Conservation (phyloP, 75 land plant species). For the Pinus albicaulis region DNA sequence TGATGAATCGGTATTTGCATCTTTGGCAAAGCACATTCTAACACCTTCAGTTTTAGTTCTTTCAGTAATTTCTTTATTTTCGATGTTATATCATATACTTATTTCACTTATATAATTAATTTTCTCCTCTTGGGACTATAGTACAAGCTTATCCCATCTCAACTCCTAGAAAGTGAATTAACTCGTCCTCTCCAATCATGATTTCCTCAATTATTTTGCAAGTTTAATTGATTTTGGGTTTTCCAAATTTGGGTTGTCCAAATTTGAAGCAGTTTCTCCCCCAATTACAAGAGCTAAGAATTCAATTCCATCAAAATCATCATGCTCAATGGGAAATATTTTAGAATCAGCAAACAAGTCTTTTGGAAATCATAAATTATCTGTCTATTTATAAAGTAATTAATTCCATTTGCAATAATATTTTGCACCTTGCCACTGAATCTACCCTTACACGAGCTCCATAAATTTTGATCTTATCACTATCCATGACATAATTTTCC, state of each 20-base stretch:
- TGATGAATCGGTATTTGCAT: no score
- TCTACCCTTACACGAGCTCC: constrained; percentile 98
- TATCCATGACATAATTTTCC: constrained; percentile 97
- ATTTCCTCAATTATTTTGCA: constrained; percentile 98
- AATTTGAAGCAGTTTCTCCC: constrained; percentile 97
- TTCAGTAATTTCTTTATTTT: no score
- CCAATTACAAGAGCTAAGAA: constrained; percentile 92
- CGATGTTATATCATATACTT: no score
- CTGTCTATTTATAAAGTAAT: constrained; percentile 94
- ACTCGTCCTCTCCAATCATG: constrained; percentile 97
- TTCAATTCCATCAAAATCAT: constrained; percentile 98
- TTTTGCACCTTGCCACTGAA: constrained; percentile 93
- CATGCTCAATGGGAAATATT: constrained; percentile 96
- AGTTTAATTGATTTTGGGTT: no score
- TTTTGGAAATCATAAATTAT: constrained; percentile 95
- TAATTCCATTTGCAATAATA: constrained; percentile 90
- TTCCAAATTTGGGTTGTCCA: no score
- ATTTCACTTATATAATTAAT: constrained; percentile 28
- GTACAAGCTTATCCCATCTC: constrained; percentile 98
- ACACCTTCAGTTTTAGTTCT: no score
- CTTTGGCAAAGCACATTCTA: no score
- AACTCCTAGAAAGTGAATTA: constrained; percentile 96
- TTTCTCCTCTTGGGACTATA: constrained; percentile 90
- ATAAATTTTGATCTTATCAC: constrained; percentile 96
- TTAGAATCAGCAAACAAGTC: constrained; percentile 99